phyloP scores from a whole-genome alignment of 1,284 basidiomycete species.

The Moniliella sp. region DNA sequence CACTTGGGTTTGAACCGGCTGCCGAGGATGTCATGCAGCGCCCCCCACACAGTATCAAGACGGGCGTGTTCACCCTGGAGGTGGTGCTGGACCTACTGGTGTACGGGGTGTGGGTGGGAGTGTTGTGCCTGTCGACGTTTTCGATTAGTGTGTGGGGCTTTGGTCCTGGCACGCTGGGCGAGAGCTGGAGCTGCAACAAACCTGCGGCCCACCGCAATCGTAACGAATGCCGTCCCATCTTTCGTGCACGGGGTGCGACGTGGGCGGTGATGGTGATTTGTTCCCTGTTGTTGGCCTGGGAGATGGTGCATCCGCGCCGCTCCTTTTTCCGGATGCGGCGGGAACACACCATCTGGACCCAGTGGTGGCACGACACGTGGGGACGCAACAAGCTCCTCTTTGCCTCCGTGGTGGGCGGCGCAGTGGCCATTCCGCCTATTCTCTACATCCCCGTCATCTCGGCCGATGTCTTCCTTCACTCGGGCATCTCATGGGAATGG shows the following conservation, averaged over 20 bases:
- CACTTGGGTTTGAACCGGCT: slow-evolving; percentile 17
- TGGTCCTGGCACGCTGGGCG: slow-evolving; percentile 11
- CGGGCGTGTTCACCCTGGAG: slow-evolving; percentile 14
- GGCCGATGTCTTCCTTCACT: slow-evolving; percentile 18
- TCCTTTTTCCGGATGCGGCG: slow-evolving; percentile 18
- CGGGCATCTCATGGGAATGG: slow-evolving; percentile 18
- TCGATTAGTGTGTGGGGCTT: slow-evolving; percentile 20
- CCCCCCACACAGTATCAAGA: slow-evolving; percentile 14
- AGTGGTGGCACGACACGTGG: background rate
- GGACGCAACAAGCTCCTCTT: slow-evolving; percentile 14
- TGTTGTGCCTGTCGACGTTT: slow-evolving; percentile 19
- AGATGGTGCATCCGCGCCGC: slow-evolving; percentile 18
- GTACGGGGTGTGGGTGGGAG: slow-evolving; percentile 19
- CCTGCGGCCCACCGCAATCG: background rate
- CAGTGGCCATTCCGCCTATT: slow-evolving; percentile 16
- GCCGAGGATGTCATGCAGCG: slow-evolving; percentile 20
- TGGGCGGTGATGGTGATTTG: slow-evolving; percentile 20
- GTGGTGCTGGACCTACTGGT: slow-evolving; percentile 24
- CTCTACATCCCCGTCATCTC: slow-evolving; percentile 25
- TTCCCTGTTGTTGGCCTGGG: slow-evolving; percentile 19
- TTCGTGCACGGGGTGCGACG: slow-evolving; percentile 20
- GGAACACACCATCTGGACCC: slow-evolving; percentile 9
- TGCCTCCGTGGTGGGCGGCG: slow-evolving; percentile 16
- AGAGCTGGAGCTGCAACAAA: slow-evolving; percentile 13
- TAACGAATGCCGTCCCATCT: slow-evolving; percentile 12